Conservation (phyloP, 352 stramenopile genomes). For the Globisporangium solare region DNA sequence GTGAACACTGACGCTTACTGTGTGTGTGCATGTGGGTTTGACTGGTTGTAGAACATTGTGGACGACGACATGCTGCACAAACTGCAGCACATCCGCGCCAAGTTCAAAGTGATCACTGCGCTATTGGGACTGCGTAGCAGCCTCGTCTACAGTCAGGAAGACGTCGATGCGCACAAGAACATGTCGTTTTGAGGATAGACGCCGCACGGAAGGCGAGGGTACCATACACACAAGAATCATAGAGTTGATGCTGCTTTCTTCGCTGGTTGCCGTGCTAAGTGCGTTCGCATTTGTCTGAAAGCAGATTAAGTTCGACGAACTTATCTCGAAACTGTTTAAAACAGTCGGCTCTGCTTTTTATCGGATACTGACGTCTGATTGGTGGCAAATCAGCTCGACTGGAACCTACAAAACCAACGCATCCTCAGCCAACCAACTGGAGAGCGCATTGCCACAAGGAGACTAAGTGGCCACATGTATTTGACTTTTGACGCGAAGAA, state of each 20-base stretch:
- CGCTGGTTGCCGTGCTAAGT: neutral
- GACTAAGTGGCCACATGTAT: neutral
- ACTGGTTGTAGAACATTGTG: constrained; percentile 51
- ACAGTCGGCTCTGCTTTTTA: neutral
- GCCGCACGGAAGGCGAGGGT: neutral
- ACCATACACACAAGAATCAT: constrained; percentile 1
- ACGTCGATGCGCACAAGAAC: constrained; percentile 75
- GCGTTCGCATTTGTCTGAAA: too few relatives aligned
- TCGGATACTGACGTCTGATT: neutral
- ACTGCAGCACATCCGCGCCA: constrained; percentile 69
- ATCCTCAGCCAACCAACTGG: neutral
- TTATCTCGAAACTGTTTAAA: neutral
- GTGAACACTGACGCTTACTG: neutral
- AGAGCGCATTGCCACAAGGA: neutral
- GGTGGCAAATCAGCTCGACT: neutral
- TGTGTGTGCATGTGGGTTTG: neutral
- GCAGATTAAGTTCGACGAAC: neutral
- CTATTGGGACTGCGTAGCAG: constrained; percentile 44
- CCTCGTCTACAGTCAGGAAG: constrained; percentile 65
- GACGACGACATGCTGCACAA: constrained; percentile 73
- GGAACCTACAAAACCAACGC: too few relatives aligned
- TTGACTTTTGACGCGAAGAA: neutral
- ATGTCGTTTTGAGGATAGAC: constrained; percentile 68
- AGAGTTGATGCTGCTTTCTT: too few relatives aligned
- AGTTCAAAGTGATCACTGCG: constrained; percentile 78